Conservation (phyloP, 192 early-diverging fungal genomes). For the Helicostylum pulchrum region DNA sequence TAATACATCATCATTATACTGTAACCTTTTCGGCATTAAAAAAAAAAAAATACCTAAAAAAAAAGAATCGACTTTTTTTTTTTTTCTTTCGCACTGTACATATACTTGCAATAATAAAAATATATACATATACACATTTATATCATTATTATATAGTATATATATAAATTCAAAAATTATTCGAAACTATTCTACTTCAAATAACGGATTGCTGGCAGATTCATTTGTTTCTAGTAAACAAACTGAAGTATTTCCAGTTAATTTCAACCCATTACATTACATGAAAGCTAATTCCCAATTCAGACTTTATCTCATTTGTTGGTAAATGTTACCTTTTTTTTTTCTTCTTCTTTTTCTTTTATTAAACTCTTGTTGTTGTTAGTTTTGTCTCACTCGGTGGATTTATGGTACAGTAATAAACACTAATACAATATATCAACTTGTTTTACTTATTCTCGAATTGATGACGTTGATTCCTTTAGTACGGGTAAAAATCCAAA, state of each 20-base stretch:
- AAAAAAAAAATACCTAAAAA: not conserved
- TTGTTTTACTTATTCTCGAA: not conserved
- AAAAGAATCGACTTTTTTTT: not conserved
- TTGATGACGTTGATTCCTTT: not conserved
- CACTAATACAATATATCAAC: not conserved
- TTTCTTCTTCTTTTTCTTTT: no score
- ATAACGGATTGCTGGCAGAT: not conserved
- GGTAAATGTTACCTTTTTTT: conserved; percentile 1
- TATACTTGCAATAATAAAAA: not conserved
- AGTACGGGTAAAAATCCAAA: conserved; percentile 16
- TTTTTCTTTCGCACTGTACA: not conserved
- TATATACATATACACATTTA: no score
- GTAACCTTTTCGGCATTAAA: not conserved
- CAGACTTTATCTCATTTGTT: conserved; percentile 11
- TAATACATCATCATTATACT: not conserved
- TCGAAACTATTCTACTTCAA: no score
- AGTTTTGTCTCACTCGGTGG: conserved; percentile 31
- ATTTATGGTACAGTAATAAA: conserved; percentile 22
- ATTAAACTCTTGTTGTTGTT: not conserved
- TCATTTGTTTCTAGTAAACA: conserved; percentile 10
- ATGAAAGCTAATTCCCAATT: conserved; percentile 5
- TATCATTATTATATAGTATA: not conserved
- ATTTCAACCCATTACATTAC: not conserved
- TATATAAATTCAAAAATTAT: no score
- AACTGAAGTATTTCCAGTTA: not conserved